phyloP scores from a whole-genome alignment of 441 rosid genomes.

The Metrosideros polymorpha region DNA sequence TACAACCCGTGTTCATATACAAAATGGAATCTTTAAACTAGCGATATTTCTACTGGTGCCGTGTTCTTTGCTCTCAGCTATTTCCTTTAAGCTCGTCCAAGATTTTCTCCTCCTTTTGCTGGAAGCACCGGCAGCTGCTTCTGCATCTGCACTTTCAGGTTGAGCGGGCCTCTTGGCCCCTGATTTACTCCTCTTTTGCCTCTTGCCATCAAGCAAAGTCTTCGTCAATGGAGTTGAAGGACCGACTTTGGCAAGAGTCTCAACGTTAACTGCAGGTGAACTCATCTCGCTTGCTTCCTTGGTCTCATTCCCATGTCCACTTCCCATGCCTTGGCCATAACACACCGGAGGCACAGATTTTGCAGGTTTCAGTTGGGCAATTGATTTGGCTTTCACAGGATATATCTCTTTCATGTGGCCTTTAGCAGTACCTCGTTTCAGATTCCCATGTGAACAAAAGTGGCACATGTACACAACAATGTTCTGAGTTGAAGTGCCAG shows the following conservation, averaged over 20 bases:
- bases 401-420: constrained; percentile 56
- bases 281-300: neutral
- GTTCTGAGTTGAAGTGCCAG: constrained; percentile 25
- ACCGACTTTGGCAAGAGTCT: constrained; percentile 1
- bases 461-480: constrained; percentile 54
- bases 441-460: constrained; percentile 49
- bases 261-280: constrained; percentile 7
- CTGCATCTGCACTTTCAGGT: constrained; percentile 8
- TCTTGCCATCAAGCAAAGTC: constrained; percentile 25
- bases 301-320: constrained; percentile 3
- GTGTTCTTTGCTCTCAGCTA: constrained; percentile 26
- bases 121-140: constrained; percentile 17
- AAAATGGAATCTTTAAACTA: constrained; percentile 30
- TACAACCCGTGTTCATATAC: constrained; percentile 1
- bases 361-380: constrained; percentile 6
- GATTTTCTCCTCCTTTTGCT: constrained; percentile 46
- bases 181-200: constrained; percentile 26
- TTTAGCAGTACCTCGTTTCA: constrained; percentile 54
- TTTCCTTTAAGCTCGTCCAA: constrained; percentile 52
- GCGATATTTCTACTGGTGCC: constrained; percentile 1
- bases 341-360: constrained; percentile 13
- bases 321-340: constrained; percentile 9
- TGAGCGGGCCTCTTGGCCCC: constrained; percentile 22
- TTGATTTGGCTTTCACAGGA: constrained; percentile 34
- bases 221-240: constrained; percentile 20